Evolutionary conservation across 441 rosid genomes (phyloP), one percentile per base, ranked within the genome.

Genomic region (Arabidopsis hybrid): DNA sequence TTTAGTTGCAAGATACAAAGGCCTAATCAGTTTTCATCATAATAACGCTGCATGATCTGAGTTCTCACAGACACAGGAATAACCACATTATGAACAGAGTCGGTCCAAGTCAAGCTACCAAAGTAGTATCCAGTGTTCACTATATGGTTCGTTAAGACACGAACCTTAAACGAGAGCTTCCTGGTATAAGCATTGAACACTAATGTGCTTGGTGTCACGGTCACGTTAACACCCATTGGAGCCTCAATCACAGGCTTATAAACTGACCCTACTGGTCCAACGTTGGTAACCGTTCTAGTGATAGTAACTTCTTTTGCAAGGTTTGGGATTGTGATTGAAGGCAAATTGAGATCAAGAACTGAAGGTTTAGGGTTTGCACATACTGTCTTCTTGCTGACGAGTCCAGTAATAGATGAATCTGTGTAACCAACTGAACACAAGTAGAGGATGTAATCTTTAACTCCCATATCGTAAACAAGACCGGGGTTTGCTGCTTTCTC

Each of bases 71-170:
- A 72, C 29, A 87, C 16, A 11, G 90, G 89, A 73, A 78, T 87
- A 0, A 79, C 67, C 1, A 85, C 90, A 9, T 71, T 14, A 78
- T 83, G 88, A 62, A 74, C 61, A 6, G 82, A 82, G 46, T 86
- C 85, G 2, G 76, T 83, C 91, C 95, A 87, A 29, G 76, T 78
- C 61, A 89, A 74, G 79, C 90, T 87, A 45, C 94, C 92, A 45
- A 89, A 87, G n/a, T 52, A 77, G 42, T 72, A 84, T 3, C 80
- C 81, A 12, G 85, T 80, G 35, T 43, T 72, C 51, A 81, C 76
- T 32, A 69, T 72, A 6, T 46, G 63, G 1, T 7, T 59, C 4
- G 84, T 60, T 7, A 63, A n/a, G 69, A 87, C 80, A 3, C 50
- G 50, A 2, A 84, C 83, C 29, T 71, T 50, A 58, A 85, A 86